Evolutionary conservation across 495 filamentous ascomycete genomes (phyloP), one percentile per base, ranked within the genome.

Genomic region (Staphylotrichum longicolle): DNA sequence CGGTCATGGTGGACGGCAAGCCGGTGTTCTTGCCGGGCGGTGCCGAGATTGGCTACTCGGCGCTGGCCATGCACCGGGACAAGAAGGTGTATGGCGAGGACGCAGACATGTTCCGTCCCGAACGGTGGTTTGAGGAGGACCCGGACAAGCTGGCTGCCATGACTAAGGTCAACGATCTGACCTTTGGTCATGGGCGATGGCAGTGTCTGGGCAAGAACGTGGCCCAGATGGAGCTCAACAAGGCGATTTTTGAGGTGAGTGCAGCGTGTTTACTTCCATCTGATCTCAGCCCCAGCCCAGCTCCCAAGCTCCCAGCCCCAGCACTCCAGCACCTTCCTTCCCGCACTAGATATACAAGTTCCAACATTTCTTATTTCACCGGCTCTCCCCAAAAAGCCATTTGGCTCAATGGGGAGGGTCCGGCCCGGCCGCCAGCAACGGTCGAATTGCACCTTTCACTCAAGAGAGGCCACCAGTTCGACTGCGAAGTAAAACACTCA

Each of bases 61-160:
- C 62, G 27, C 67, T 67, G 65, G 64, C 58, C 35, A 65, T 75
- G 20, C 64, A 75, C 4, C 32, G 69, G 66, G 53, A 63, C 58
- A 51, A 65, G 60, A 64, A 65, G 8, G 60, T 83, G 6, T 84
- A 72, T 59, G 83, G 82, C 0, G 67, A 70, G 37, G 77, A 83
- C 65, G 73, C 72, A 1, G 67, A 77, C 46, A 50, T 68, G 9
- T 86, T 81, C 61, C 70, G 77, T 7, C 83, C 83, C 0, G 82
- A 83, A 62, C 69, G 82, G 53, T 86, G 83, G 82, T 71, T 84
- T n/a, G 76, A 79, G 30, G 64, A 63, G 3, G 63, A 66, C n/a
- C 47, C n/a, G 0, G 58, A 52, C 9, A 63, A 59, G 47, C 45
- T 64, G 49, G 61, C 64, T 9, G 49, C n/a, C 10, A 69, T 69